Percentiles rank a stretch among this genome's conserved stretches.
These are phyloP conservation scores for Theobroma grandiflorum DNA, from an alignment of 441 rosid species.

Conservation along the genomic window DNA sequence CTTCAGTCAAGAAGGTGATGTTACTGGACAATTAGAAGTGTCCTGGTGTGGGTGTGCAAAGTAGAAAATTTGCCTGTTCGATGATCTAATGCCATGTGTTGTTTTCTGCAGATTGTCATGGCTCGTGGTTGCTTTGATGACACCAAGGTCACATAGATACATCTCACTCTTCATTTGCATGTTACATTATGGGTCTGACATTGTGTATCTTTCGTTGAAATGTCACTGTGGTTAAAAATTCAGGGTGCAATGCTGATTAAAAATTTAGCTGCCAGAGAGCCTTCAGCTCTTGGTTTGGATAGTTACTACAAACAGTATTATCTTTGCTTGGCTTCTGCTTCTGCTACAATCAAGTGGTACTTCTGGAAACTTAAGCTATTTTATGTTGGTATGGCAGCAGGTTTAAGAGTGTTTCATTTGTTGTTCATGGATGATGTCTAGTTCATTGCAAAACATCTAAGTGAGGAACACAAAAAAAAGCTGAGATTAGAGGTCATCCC, in stretches of 20 bases:
- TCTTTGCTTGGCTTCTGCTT: conserved; percentile 94
- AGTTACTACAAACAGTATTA: conserved; percentile 96
- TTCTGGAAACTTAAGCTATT: conserved; percentile 29
- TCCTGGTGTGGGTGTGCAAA: background rate
- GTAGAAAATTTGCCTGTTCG: conserved; percentile 22
- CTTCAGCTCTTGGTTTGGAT: conserved; percentile 93
- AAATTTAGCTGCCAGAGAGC: conserved; percentile 87
- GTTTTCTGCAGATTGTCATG: conserved; percentile 72
- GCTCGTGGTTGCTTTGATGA: conserved; percentile 97
- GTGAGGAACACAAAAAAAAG: background rate
- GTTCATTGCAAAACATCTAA: background rate
- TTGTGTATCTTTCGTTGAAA: conserved; percentile 24
- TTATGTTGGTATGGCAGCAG: conserved; percentile 10
- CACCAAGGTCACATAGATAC: conserved; percentile 71
- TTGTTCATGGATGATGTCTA: conserved; percentile 6
- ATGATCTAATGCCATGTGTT: conserved; percentile 23
- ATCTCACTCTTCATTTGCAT: conserved; percentile 26
- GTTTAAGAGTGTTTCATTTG: background rate
- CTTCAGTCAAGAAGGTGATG: conserved; percentile 77
- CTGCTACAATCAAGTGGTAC: conserved; percentile 94
- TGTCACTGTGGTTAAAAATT: conserved; percentile 36
- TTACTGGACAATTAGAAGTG: conserved; percentile 11
- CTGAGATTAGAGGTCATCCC: background rate
- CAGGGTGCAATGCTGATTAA: conserved; percentile 90
- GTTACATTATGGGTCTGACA: conserved; percentile 31